Evolutionary conservation across 225 moss, liverwort and hornwort genomes (phyloP).

Genomic region (Anthoceros angustus): DNA sequence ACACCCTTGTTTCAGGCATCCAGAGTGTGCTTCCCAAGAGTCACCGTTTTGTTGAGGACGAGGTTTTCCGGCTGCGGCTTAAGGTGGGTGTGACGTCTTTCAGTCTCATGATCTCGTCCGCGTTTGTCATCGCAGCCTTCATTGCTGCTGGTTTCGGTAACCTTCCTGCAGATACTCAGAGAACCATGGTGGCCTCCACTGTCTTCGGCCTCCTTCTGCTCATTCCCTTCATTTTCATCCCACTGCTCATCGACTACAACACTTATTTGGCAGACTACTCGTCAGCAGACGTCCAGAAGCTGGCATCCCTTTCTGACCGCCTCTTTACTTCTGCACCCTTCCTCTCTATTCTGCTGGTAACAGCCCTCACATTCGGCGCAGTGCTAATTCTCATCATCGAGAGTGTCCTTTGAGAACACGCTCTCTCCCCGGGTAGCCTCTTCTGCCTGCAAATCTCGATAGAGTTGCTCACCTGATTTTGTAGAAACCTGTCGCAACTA

Average conservation of each 20-base stretch:
- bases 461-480: no score
- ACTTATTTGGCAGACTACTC: neutral
- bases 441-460: no score
- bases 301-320: neutral
- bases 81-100: neutral
- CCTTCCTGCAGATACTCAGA: neutral
- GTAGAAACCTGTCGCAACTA: no score
- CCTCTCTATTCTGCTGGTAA: neutral
- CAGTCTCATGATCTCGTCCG: neutral
- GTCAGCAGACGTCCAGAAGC: neutral
- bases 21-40: neutral
- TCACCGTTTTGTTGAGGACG: neutral
- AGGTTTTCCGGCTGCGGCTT: neutral
- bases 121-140: neutral
- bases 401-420: neutral
- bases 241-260: neutral
- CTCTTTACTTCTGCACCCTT: neutral
- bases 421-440: no score
- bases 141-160: slow-evolving; percentile 2
- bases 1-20: neutral
- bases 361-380: neutral
- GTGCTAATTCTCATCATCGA: neutral
- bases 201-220: neutral
- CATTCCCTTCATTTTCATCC: neutral
- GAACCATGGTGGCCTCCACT: slow-evolving; percentile 4